Conservation (phyloP, 2,329 filamentous ascomycete genomes). For the Sclerotinia trifoliorum region DNA sequence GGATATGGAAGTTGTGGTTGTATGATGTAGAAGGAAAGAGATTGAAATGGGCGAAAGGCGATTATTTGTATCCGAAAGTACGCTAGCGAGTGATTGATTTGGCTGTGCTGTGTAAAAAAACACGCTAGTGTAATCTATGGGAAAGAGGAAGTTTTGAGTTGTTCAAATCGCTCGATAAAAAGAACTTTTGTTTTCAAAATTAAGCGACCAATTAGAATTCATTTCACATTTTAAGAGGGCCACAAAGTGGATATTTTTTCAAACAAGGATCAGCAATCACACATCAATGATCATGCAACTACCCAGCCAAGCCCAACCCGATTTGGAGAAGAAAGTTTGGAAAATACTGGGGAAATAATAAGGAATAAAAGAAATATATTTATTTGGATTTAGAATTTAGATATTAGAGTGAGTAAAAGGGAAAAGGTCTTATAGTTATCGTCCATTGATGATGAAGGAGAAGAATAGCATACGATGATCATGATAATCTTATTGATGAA, state of each 20-base stretch:
- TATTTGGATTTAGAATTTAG: background rate
- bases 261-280: conserved; percentile 5
- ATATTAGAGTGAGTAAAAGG: background rate
- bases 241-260: background rate
- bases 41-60: conserved; percentile 36
- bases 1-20: conserved; percentile 29
- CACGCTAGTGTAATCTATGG: conserved; percentile 7
- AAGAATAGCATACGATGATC: too few species aligned
- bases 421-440: background rate
- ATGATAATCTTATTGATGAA: background rate
- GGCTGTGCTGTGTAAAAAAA: conserved; percentile 22
- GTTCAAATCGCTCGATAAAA: conserved; percentile 9
- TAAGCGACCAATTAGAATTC: conserved; percentile 28
- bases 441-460: background rate
- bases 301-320: background rate
- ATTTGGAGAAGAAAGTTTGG: background rate
- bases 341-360: conserved; percentile 1
- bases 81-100: conserved; percentile 33
- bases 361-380: too few species aligned
- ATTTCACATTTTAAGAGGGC: conserved; percentile 3
- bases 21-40: conserved; percentile 37
- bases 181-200: conserved; percentile 15
- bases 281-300: background rate
- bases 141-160: conserved; percentile 20
- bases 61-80: conserved; percentile 39